Evolutionary conservation across 805 yeast genomes (phyloP), one percentile per base, ranked within the genome.

Genomic region (Zygosaccharomyces rouxii): DNA sequence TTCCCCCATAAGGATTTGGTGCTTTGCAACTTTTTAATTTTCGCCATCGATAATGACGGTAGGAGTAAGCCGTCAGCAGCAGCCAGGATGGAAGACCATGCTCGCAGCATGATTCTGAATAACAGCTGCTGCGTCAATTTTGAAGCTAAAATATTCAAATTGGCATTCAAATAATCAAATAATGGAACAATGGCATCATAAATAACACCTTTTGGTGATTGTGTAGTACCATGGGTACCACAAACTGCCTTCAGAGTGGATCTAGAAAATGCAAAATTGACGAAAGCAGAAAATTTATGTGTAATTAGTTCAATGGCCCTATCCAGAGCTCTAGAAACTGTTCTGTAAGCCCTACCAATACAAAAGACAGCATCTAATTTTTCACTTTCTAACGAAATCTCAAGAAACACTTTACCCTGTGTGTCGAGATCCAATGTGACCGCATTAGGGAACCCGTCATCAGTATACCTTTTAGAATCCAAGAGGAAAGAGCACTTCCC

Each of bases 281-380:
- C 81, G 53, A 79, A 82, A 2, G 79, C 70, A 0, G 87, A 72
- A 55, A 89, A 86, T 55, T 86, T 84, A 44, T 79, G 85, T 7
- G 87, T 94, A 53, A 92, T 78, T 49, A 80, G 63, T 48, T 82
- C 79, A 44, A 86, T 75, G 49, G 85, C 78, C 48, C 86, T 77
- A 46, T 85, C 85, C 62, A 81, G 80, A 1, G 83, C 74, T 51
- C 89, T 75, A 28, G 74, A 68, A 25, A 92, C 69, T 1, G 82
- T 75, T 53, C 92, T 71, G 56, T 83, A 79, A 0, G 92, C 83
- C 54, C 84, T 77, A 1, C 95, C 95, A 66, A 92, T 75, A 40
- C 83, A 84, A 59, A 86, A 92, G 7, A 87, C 68, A 1, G 95
- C 89, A 66, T 90, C 96, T 35, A 78, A 79, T 41, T 82, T 76